A percentile compares a stretch with the other conserved stretches of the same genome.
phyloP scores from a whole-genome alignment of 495 filamentous ascomycete genomes.

The Neurospora sp. region DNA sequence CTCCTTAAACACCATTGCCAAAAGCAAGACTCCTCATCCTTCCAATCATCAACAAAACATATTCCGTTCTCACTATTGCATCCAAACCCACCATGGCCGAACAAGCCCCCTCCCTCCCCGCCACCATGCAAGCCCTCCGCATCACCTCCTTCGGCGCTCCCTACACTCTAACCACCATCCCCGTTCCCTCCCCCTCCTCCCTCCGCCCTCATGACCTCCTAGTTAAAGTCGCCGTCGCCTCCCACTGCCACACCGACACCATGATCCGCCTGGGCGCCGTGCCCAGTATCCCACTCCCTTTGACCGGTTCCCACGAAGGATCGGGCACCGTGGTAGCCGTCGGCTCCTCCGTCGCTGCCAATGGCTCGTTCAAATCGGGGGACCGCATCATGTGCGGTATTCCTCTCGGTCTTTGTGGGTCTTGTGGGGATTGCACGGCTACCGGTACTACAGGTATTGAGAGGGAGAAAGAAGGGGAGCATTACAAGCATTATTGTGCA shows the following conservation, averaged over 20 bases:
- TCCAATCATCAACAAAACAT: neutral
- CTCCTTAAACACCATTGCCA: neutral
- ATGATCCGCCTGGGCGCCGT: slow-evolving; percentile 40
- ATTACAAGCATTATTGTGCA: slow-evolving; percentile 37
- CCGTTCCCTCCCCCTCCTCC: slow-evolving; percentile 27
- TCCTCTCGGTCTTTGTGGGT: slow-evolving; percentile 37
- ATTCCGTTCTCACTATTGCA: too few relatives aligned
- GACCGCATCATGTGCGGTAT: slow-evolving; percentile 42
- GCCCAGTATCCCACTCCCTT: slow-evolving; percentile 31
- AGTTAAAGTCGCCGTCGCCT: slow-evolving; percentile 48
- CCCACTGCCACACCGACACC: slow-evolving; percentile 51
- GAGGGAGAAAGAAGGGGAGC: slow-evolving; percentile 16
- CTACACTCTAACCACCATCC: slow-evolving; percentile 39
- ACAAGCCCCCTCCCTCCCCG: neutral
- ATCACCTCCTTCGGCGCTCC: slow-evolving; percentile 36
- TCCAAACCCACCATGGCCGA: neutral
- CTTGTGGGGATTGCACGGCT: slow-evolving; percentile 37
- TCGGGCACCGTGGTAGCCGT: slow-evolving; percentile 42
- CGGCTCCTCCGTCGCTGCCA: slow-evolving; percentile 28
- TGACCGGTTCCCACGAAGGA: slow-evolving; percentile 50
- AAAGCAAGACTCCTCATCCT: neutral
- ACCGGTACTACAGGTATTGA: neutral
- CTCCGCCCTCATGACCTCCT: slow-evolving; percentile 43
- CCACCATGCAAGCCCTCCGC: neutral
- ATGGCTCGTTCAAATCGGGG: slow-evolving; percentile 30